Evolutionary conservation across 257 asterid genomes (phyloP), one percentile per base, ranked within the genome.

Genomic region (Hygrophila difformis): DNA sequence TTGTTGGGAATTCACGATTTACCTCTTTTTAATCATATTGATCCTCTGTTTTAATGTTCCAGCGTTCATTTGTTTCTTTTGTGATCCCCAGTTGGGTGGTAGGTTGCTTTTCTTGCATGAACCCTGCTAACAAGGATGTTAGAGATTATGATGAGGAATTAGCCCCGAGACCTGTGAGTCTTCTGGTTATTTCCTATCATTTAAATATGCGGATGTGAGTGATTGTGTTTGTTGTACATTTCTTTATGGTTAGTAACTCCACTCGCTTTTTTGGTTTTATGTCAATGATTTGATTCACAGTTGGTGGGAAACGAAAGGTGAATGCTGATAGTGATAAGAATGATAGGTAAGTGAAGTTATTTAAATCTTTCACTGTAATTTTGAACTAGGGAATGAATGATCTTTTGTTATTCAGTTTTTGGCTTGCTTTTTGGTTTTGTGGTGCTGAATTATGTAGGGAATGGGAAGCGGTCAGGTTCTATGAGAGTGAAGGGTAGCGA

Each of bases 81-180:
- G n/a, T n/a, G n/a, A n/a, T n/a, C n/a, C n/a, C n/a, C n/a, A n/a
- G n/a, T n/a, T n/a, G n/a, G n/a, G n/a, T n/a, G n/a, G n/a, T 87
- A 94, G 71, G 81, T 22, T 87, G 97, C 24, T 87, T 87, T 66
- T 60, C 84, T 73, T 83, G 94, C 69, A 67, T 78, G 29, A 70
- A 60, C 22, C 74, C 69, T 58, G 61, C 61, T 47, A 70, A 33
- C 11, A 78, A 77, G 70, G 69, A 75, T 68, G 76, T 51, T 28
- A 67, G 72, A 56, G 84, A 75, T 47, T 75, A 56, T 68, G 81
- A 73, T 55, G 93, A 68, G 44, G 78, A 73, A 23, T 37, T 68
- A 51, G 50, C 57, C 48, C 73, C 75, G 28, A 68, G 77, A 69
- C 77, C 20, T 23, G n/a, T 35, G 59, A 57, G 51, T 61, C 69